Conservation (phyloP, 2,329 filamentous ascomycete species). For the Pyrenochaeta sp. region DNA sequence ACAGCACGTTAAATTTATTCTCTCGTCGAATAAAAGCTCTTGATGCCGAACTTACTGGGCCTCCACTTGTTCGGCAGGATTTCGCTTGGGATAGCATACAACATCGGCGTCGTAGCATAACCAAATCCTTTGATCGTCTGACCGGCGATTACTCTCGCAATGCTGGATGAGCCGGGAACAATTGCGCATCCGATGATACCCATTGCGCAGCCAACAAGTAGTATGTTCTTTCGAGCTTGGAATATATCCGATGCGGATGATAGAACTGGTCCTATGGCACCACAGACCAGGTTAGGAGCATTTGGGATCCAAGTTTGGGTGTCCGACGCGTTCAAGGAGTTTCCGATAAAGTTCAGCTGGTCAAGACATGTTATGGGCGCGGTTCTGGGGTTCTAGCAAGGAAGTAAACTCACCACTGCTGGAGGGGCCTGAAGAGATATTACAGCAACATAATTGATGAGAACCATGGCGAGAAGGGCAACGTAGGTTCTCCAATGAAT, state of each 20-base stretch:
- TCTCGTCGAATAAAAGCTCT: no score
- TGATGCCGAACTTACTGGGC: no score
- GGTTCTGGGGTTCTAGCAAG: no score
- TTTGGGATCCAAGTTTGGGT: not conserved
- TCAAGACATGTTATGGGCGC: no score
- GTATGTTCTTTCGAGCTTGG: not conserved
- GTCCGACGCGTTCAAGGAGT: not conserved
- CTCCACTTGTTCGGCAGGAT: not conserved
- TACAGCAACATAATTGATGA: not conserved
- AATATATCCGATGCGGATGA: constrained; percentile 1
- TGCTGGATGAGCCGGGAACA: not conserved
- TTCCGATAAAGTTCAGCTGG: not conserved
- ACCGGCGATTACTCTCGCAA: not conserved
- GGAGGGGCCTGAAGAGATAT: not conserved
- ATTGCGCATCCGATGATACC: not conserved
- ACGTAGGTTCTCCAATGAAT: constrained; percentile 1
- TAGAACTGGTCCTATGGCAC: not conserved
- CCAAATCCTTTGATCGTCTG: not conserved
- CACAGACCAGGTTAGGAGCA: not conserved
- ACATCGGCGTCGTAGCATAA: not conserved
- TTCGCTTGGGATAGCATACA: not conserved
- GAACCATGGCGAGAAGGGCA: not conserved
- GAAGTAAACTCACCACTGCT: not conserved
- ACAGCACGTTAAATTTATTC: not conserved
- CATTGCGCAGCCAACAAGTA: not conserved